phyloP scores from a whole-genome alignment of 2,329 filamentous ascomycete species.

The Emmonsia crescens region DNA sequence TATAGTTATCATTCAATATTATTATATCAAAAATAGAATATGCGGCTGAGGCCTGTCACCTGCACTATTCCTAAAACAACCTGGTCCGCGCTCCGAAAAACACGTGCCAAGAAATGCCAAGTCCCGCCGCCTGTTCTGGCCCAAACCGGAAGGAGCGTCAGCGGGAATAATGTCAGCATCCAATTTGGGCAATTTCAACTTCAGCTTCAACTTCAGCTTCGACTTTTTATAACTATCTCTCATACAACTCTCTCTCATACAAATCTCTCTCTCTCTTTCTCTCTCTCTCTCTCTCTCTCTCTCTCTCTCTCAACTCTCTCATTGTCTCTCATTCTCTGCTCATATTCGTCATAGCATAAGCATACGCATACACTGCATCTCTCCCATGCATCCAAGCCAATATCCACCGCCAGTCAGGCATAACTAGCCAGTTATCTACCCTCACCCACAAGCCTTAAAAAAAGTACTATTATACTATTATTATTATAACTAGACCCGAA shows the following conservation, averaged over 20 bases:
- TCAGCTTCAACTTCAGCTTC: neutral
- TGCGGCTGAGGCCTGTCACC: neutral
- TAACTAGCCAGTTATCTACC: slow-evolving; percentile 40
- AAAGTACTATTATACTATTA: neutral
- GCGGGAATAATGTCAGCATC: no score
- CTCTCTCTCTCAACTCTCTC: neutral
- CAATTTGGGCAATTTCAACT: neutral
- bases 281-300: neutral
- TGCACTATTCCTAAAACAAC: neutral
- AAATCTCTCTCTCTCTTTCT: neutral
- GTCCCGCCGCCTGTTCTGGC: neutral
- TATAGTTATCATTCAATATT: no score
- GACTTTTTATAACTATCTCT: no score
- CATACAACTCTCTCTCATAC: neutral
- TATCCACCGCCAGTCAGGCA: neutral
- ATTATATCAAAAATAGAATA: neutral
- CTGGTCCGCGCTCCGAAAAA: neutral
- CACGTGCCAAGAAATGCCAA: neutral
- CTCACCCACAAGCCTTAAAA: neutral
- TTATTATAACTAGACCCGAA: neutral
- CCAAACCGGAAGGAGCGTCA: neutral
- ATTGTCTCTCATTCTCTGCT: neutral
- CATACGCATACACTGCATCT: slow-evolving; percentile 14
- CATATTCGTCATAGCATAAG: neutral
- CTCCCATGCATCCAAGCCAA: neutral